phyloP scores from a whole-genome alignment of 768 basidiomycete species.

The Cystofilobasidium capitatum region DNA sequence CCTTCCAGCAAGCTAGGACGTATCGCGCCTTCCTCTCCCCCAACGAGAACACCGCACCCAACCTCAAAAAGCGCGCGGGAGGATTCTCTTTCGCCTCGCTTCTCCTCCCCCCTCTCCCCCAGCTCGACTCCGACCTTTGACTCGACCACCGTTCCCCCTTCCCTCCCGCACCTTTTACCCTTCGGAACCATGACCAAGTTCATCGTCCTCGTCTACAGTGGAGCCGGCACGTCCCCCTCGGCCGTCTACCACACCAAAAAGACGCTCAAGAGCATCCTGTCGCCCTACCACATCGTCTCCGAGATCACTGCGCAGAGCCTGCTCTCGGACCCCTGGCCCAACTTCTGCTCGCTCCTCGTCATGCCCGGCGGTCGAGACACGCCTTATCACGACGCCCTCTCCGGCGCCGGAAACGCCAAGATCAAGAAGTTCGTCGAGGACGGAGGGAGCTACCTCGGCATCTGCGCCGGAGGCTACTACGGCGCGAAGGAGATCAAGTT shows the following conservation, averaged over 20 bases:
- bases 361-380: conserved; percentile 54
- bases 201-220: conserved; percentile 60
- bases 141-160: background rate
- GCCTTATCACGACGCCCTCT: conserved; percentile 42
- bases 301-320: conserved; percentile 53
- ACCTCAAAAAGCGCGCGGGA: no score
- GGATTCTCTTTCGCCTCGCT: background rate
- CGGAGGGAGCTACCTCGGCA: conserved; percentile 63
- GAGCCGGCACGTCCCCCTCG: conserved; percentile 50
- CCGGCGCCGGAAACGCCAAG: conserved; percentile 40
- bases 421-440: conserved; percentile 54
- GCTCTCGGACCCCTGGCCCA: conserved; percentile 62
- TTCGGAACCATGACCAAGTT: background rate
- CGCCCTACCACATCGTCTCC: conserved; percentile 70
- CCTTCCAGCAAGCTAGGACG: background rate
- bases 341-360: conserved; percentile 66
- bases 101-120: background rate
- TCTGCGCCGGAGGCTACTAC: conserved; percentile 55
- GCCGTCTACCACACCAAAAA: conserved; percentile 45
- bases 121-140: background rate
- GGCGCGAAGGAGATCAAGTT: conserved; percentile 43
- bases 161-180: background rate
- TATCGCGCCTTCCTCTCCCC: background rate
- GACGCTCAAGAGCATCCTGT: conserved; percentile 51
- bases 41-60: no score